A percentile compares a stretch with the other conserved stretches of the same genome.
Conservation (phyloP, 208 protist species). For the Crithidia fasciculata region DNA sequence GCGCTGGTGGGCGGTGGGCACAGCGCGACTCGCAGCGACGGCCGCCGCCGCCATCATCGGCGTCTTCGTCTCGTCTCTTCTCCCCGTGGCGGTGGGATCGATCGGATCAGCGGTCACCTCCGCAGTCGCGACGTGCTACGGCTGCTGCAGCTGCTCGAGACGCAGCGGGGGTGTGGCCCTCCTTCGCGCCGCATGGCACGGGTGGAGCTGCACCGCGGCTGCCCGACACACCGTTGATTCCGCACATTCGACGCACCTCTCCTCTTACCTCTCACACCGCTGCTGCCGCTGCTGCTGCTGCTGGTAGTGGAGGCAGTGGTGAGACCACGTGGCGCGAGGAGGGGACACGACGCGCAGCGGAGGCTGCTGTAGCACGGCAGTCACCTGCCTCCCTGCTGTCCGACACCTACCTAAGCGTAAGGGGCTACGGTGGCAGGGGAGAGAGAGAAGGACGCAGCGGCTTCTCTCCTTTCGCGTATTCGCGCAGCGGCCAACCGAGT, state of each 20-base stretch:
- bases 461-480: no score
- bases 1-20: background rate
- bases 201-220: background rate
- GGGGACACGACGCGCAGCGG: background rate
- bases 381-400: slow-evolving; percentile 3
- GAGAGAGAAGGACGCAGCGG: background rate
- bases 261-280: background rate
- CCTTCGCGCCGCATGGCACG: background rate
- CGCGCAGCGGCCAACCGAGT: background rate
- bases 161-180: background rate
- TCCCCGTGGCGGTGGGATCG: slow-evolving; percentile 15
- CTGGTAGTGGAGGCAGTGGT: background rate
- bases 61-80: background rate
- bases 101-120: background rate
- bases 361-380: background rate
- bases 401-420: slow-evolving; percentile 2
- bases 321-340: background rate
- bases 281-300: background rate
- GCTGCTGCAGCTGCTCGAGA: background rate
- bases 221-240: slow-evolving; percentile 1
- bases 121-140: background rate
- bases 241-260: slow-evolving; percentile 11
- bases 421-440: background rate
- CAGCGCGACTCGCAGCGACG: background rate
- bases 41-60: background rate